Evolutionary conservation across 805 yeast genomes (phyloP).

Genomic region (Saccharomycopsis synnaedendra): DNA sequence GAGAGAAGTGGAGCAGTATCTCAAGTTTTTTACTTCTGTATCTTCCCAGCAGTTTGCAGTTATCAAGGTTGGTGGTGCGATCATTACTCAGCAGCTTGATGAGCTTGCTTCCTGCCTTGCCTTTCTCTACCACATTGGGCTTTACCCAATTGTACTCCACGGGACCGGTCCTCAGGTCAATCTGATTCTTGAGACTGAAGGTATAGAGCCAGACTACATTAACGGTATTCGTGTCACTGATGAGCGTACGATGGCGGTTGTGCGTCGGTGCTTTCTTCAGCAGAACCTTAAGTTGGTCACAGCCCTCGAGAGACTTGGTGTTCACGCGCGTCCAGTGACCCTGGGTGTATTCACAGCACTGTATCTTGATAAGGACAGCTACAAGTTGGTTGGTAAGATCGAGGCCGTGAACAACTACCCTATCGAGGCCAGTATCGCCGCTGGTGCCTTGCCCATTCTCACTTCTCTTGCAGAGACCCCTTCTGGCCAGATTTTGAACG

Average conservation of each 20-base stretch:
- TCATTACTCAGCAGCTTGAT: slow-evolving; percentile 86
- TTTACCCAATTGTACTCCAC: slow-evolving; percentile 92
- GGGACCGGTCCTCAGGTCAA: slow-evolving; percentile 99
- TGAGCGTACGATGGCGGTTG: slow-evolving; percentile 89
- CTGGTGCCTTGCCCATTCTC: slow-evolving; percentile 93
- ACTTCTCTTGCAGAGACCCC: slow-evolving; percentile 96
- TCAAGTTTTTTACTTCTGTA: slow-evolving; percentile 92
- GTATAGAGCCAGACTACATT: slow-evolving; percentile 89
- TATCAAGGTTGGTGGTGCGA: slow-evolving; percentile 98
- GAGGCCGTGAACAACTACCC: slow-evolving; percentile 78
- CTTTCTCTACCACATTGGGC: slow-evolving; percentile 91
- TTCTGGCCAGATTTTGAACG: slow-evolving; percentile 92
- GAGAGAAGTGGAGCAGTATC: slow-evolving; percentile 95
- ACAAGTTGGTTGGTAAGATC: slow-evolving; percentile 87
- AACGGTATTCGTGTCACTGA: slow-evolving; percentile 97
- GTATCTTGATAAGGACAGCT: slow-evolving; percentile 81
- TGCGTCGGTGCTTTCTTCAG: slow-evolving; percentile 87
- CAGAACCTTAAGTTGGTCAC: slow-evolving; percentile 92
- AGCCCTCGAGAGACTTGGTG: slow-evolving; percentile 93
- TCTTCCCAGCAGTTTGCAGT: slow-evolving; percentile 96
- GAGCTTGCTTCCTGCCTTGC: slow-evolving; percentile 94
- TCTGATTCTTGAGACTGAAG: slow-evolving; percentile 83
- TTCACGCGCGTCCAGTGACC: slow-evolving; percentile 96
- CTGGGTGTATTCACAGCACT: slow-evolving; percentile 95
- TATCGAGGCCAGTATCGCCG: slow-evolving; percentile 86